These are phyloP conservation scores for Phytophthora colocasiae DNA, from an alignment of 352 stramenopile species.

Conservation along the genomic window DNA sequence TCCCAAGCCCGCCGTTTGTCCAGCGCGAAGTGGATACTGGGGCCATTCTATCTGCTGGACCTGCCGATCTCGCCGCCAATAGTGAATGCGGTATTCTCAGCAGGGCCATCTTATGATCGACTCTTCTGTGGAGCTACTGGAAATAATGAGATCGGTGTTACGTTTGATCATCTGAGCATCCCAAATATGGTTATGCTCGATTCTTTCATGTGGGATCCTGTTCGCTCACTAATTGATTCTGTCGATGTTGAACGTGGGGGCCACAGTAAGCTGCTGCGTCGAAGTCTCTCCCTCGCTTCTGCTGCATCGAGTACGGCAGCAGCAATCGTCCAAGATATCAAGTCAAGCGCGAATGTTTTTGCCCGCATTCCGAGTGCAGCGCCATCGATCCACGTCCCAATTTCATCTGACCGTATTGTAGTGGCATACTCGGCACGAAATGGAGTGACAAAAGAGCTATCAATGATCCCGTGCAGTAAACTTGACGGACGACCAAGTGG, in stretches of 20 bases:
- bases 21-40: slow-evolving; percentile 55
- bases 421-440: slow-evolving; percentile 59
- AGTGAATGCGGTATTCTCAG: slow-evolving; percentile 62
- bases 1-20: slow-evolving; percentile 55
- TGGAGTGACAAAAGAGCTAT: slow-evolving; percentile 41
- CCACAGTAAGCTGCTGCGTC: slow-evolving; percentile 54
- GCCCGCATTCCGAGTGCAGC: slow-evolving; percentile 59
- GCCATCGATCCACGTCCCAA: slow-evolving; percentile 54
- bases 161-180: slow-evolving; percentile 56
- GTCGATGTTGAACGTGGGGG: slow-evolving; percentile 64
- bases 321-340: slow-evolving; percentile 78
- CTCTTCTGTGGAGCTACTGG: slow-evolving; percentile 61
- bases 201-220: slow-evolving; percentile 71
- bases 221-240: slow-evolving; percentile 71
- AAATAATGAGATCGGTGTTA: slow-evolving; percentile 56
- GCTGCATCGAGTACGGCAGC: slow-evolving; percentile 68
- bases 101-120: slow-evolving; percentile 63
- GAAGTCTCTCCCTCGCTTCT: slow-evolving; percentile 64
- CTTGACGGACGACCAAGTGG: slow-evolving; percentile 62
- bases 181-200: slow-evolving; percentile 62
- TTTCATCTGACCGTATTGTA: slow-evolving; percentile 59
- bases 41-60: slow-evolving; percentile 76
- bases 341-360: slow-evolving; percentile 59
- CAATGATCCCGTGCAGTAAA: slow-evolving; percentile 54
- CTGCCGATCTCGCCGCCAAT: slow-evolving; percentile 52